Percentiles rank a stretch among this genome's conserved stretches.
Conservation (phyloP, 257 asterid genomes). For the Petrea volubilis region DNA sequence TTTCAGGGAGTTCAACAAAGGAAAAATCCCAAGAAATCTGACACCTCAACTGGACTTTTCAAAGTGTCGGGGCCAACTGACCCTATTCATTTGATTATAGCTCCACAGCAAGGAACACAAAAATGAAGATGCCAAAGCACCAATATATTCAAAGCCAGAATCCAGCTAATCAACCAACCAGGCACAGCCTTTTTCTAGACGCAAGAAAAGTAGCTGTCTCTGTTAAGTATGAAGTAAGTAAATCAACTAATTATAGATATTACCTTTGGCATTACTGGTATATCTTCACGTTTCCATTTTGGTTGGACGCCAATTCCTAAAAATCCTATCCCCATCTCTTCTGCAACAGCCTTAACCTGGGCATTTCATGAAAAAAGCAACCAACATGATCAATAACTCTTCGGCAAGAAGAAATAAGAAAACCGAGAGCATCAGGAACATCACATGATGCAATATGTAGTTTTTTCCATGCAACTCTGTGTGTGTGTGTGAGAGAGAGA, state of each 20-base stretch:
- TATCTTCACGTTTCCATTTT: slow-evolving; percentile 67
- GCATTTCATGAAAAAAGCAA: slow-evolving; percentile 13
- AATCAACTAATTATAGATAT: background rate
- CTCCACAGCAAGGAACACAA: background rate
- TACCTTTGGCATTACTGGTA: slow-evolving; percentile 88
- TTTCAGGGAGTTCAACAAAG: background rate
- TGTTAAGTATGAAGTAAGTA: background rate
- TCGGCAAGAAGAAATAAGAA: background rate
- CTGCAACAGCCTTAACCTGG: slow-evolving; percentile 83
- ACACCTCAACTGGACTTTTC: background rate
- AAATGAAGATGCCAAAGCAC: background rate
- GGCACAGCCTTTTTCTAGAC: background rate
- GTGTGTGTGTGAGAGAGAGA: background rate
- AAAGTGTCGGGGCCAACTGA: background rate
- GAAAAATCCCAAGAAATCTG: background rate
- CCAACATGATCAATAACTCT: background rate
- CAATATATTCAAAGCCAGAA: background rate
- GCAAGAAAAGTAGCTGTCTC: background rate
- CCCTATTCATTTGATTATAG: background rate
- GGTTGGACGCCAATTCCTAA: slow-evolving; percentile 81
- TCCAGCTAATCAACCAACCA: background rate
- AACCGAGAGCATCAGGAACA: background rate
- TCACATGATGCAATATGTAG: background rate
- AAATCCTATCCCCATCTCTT: slow-evolving; percentile 82
- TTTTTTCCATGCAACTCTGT: background rate